Percentiles rank a stretch among this genome's conserved stretches.
Conservation (phyloP, 495 filamentous ascomycete genomes). For the Neurospora sp. region DNA sequence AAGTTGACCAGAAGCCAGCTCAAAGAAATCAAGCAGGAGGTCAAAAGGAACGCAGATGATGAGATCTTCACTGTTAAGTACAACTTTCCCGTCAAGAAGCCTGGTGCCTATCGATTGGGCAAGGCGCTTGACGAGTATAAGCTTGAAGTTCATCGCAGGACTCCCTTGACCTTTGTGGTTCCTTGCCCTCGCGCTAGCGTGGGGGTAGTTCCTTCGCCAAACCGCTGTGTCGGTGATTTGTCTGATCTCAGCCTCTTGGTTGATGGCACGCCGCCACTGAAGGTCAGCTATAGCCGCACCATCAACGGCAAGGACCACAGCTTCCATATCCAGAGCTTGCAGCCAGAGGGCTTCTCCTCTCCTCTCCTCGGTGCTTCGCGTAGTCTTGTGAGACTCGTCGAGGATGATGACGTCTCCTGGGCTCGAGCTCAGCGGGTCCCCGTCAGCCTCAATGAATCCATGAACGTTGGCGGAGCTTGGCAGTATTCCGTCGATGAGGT, state of each 20-base stretch:
- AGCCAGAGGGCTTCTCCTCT: slow-evolving; percentile 75
- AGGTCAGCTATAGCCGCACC: slow-evolving; percentile 78
- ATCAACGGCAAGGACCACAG: slow-evolving; percentile 67
- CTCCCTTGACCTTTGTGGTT: slow-evolving; percentile 69
- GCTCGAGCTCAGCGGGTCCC: slow-evolving; percentile 61
- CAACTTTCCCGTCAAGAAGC: slow-evolving; percentile 60
- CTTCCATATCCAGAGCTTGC: slow-evolving; percentile 80
- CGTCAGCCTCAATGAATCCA: slow-evolving; percentile 79
- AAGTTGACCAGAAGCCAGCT: slow-evolving; percentile 46
- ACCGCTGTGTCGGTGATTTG: slow-evolving; percentile 70
- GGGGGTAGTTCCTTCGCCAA: slow-evolving; percentile 49
- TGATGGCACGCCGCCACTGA: slow-evolving; percentile 81
- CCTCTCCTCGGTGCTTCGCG: slow-evolving; percentile 52
- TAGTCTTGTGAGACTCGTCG: slow-evolving; percentile 42
- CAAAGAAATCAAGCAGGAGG: slow-evolving; percentile 51
- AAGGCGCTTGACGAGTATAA: slow-evolving; percentile 87
- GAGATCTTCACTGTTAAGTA: slow-evolving; percentile 38
- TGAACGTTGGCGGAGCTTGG: slow-evolving; percentile 70
- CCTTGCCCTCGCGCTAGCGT: slow-evolving; percentile 71
- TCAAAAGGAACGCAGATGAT: slow-evolving; percentile 39
- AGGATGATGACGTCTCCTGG: slow-evolving; percentile 66
- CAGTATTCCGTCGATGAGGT: slow-evolving; percentile 86
- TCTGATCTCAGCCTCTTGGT: slow-evolving; percentile 76
- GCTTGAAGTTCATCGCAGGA: slow-evolving; percentile 71
- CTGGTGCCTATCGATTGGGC: slow-evolving; percentile 74